Evolutionary conservation across 257 asterid species (phyloP), one percentile per base, ranked within the genome.

Genomic region (Solanum commersonii): DNA sequence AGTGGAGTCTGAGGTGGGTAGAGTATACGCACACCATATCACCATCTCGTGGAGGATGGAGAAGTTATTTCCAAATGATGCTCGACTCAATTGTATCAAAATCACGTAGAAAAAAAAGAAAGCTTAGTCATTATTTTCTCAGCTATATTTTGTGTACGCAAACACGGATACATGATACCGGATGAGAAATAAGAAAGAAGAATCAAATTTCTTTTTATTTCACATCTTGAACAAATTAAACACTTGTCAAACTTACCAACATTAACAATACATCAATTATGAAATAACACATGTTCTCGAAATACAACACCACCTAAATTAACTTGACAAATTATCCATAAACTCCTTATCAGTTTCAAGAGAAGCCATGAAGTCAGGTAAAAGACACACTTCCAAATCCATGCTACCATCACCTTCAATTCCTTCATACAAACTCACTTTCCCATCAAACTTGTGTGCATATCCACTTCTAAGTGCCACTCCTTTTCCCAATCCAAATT

Each of bases 401-500:
- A 90, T 91, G 52, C 92, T 87, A 31, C 88, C 87, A 27, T 91
- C 91, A 52, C 90, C 87, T 90, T 88, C 90, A 81, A 33, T 25
- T 0, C 90, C 93, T 6, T 89, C 91, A 87, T 76, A 87, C 35
- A 89, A 34, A 3, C 87, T 60, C 1, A 90, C 83, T 77, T 88
- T 91, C 83, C 91, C 91, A 33, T 90, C 92, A 70, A 85, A 88
- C 84, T 91, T 91, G 10, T 90, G 81, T n/a, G 89, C 88, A 63
- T 60, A 84, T 14, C 92, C 91, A 73, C 92, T 88, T 38, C 91
- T 87, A 23, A 92, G 44, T 9, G 92, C 92, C 63, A 90, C 68
- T 25, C 90, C 91, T 89, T 89, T 92, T n/a, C 94, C 91, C 33
- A 89, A 40, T 0, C 92, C 94, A 63, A 92, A 92, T 56, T 90